A percentile compares a stretch with the other conserved stretches of the same genome.
These are phyloP conservation scores for Phyllosticta citribraziliensis DNA, from an alignment of 2,329 filamentous ascomycete species.

Conservation along the genomic window DNA sequence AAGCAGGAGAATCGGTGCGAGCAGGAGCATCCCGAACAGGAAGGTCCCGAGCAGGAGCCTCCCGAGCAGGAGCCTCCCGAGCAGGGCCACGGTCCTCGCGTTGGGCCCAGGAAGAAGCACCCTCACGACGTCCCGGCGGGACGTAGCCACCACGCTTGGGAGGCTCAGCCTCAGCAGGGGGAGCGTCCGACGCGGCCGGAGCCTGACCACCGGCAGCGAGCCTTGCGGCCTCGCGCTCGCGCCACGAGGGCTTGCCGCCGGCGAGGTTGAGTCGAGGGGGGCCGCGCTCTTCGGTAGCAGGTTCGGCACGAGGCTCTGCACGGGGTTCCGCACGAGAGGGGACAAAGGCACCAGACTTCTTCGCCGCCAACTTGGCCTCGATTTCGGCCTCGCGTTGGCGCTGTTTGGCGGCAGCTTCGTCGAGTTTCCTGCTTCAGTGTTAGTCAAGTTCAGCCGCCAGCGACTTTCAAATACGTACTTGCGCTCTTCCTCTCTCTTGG, in stretches of 20 bases:
- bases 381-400: conserved; percentile 76
- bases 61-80: conserved; percentile 15
- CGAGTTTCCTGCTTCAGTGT: conserved; percentile 44
- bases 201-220: conserved; percentile 17
- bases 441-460: conserved; percentile 19
- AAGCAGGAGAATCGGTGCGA: conserved; percentile 24
- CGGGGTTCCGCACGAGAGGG: conserved; percentile 14
- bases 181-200: conserved; percentile 23
- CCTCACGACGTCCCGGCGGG: conserved; percentile 35
- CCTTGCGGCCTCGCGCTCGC: conserved; percentile 56
- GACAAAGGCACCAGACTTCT: conserved; percentile 27
- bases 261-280: conserved; percentile 54
- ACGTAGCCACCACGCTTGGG: conserved; percentile 35
- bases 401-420: conserved; percentile 56
- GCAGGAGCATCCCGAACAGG: conserved; percentile 17
- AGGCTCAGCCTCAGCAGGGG: conserved; percentile 24
- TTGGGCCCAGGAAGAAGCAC: conserved; percentile 26
- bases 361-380: conserved; percentile 62
- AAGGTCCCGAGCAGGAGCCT: conserved; percentile 15
- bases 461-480: conserved; percentile 34
- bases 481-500: conserved; percentile 48
- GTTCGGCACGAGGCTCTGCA: conserved; percentile 29
- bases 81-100: conserved; percentile 26
- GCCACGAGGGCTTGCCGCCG: conserved; percentile 58
- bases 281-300: conserved; percentile 42